These are phyloP conservation scores for Cupressus sempervirens DNA, from an alignment of 75 land plant species.

Conservation along the genomic window DNA sequence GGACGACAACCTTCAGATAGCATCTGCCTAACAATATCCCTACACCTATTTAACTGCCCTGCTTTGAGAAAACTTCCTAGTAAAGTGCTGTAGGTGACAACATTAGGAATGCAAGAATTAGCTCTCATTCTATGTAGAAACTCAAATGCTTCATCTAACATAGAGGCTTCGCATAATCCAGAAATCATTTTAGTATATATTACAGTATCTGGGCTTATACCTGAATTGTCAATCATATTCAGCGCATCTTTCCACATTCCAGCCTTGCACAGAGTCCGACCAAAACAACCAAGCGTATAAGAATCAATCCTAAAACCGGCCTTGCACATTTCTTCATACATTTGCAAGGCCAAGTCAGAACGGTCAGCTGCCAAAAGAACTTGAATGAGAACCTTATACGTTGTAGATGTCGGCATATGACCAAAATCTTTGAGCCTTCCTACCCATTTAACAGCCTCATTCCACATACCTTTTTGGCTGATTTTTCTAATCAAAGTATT, in stretches of 20 bases:
- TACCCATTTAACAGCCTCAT: conserved; percentile 55
- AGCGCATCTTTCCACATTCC: conserved; percentile 63
- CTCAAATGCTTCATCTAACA: conserved; percentile 62
- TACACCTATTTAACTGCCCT: conserved; percentile 51
- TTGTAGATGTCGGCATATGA: conserved; percentile 40
- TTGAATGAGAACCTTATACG: conserved; percentile 52
- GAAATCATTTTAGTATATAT: conserved; percentile 62
- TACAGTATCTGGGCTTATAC: conserved; percentile 41
- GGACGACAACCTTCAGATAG: conserved; percentile 65
- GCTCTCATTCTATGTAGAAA: conserved; percentile 52
- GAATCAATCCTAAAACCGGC: conserved; percentile 40
- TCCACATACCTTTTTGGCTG: conserved; percentile 51
- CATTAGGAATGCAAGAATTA: conserved; percentile 63
- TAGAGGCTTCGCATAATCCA: conserved; percentile 67
- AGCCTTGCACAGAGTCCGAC: conserved; percentile 42
- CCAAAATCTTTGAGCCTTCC: conserved; percentile 73
- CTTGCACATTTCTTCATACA: conserved; percentile 53
- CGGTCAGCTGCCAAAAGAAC: conserved; percentile 38
- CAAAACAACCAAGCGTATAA: conserved; percentile 48
- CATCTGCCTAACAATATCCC: conserved; percentile 64
- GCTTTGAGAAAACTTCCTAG: conserved; percentile 57
- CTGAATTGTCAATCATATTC: conserved; percentile 48
- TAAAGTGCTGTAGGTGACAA: conserved; percentile 51
- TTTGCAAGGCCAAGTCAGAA: conserved; percentile 45
- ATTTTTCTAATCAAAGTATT: conserved; percentile 50